Percentiles rank a stretch among this genome's conserved stretches.
phyloP scores from a whole-genome alignment of 148 eudicot genomes.

The Rhododendron griersonianum region DNA sequence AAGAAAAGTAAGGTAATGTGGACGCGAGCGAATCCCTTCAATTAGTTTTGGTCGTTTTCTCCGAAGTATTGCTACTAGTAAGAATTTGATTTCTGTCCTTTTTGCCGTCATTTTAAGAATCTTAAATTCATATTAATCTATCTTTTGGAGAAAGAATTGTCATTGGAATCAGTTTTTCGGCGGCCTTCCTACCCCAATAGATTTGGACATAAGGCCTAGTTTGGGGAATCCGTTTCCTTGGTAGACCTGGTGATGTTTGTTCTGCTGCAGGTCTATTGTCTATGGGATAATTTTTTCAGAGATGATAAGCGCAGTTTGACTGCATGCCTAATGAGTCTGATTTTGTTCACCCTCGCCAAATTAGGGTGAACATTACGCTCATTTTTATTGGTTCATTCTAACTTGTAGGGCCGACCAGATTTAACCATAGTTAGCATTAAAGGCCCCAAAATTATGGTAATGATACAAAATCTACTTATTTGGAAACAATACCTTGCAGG shows the following conservation, averaged over 20 bases:
- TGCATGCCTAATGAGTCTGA: neutral
- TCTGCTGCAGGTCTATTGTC: neutral
- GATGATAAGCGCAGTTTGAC: neutral
- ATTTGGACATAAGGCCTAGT: neutral
- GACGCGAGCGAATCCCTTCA: neutral
- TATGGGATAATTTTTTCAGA: neutral
- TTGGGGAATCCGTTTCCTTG: neutral
- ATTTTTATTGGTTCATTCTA: neutral
- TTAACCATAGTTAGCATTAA: neutral
- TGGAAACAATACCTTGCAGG: neutral
- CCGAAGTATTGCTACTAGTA: neutral
- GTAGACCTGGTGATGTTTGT: neutral
- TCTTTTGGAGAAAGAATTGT: neutral
- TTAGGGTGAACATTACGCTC: neutral
- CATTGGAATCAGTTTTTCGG: neutral
- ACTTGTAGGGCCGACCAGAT: neutral
- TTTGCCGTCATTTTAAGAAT: neutral
- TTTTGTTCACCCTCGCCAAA: neutral
- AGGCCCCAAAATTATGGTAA: neutral
- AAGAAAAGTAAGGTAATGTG: slow-evolving; percentile 89
- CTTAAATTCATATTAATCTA: neutral
- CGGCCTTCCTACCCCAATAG: neutral
- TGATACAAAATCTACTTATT: neutral
- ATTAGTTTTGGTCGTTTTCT: neutral
- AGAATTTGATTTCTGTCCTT: neutral